Conservation (phyloP, 2,329 filamentous ascomycete species). For the Microdochium paspali region DNA sequence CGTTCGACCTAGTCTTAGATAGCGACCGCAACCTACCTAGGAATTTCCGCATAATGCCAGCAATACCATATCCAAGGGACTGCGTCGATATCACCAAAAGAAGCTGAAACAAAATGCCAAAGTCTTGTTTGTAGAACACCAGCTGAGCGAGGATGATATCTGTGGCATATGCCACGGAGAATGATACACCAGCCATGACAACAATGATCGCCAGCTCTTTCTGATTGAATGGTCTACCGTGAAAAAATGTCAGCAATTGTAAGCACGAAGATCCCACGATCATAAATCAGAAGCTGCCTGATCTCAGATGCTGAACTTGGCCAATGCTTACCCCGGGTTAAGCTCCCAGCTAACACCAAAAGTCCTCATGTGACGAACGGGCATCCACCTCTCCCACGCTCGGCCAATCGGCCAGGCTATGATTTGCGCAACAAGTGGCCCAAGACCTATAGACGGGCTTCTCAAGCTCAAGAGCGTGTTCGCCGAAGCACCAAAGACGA, state of each 20-base stretch:
- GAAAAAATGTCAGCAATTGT: background rate
- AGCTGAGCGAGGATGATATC: conserved; percentile 65
- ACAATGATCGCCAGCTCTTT: conserved; percentile 63
- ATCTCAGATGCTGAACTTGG: background rate
- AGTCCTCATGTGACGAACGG: conserved; percentile 35
- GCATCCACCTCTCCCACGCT: conserved; percentile 48
- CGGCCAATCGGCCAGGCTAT: conserved; percentile 55
- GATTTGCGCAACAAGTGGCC: conserved; percentile 52
- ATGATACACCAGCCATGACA: conserved; percentile 63
- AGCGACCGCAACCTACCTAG: conserved; percentile 33
- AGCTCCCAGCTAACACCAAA: conserved; percentile 47
- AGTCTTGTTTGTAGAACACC: conserved; percentile 62
- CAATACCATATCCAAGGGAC: conserved; percentile 60
- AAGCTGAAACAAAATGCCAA: conserved; percentile 57
- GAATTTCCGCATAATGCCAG: conserved; percentile 57
- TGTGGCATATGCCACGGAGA: conserved; percentile 62
- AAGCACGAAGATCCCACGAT: too few species aligned
- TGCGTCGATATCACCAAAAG: conserved; percentile 60
- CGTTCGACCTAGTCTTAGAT: background rate
- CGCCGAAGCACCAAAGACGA: conserved; percentile 47
- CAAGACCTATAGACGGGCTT: conserved; percentile 51
- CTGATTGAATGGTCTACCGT: conserved; percentile 48
- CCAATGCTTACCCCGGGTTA: conserved; percentile 39
- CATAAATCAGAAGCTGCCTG: too few species aligned
- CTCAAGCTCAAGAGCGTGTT: conserved; percentile 57